Conservation (phyloP, 352 stramenopile species). For the Globisporangium recalcitrans region DNA sequence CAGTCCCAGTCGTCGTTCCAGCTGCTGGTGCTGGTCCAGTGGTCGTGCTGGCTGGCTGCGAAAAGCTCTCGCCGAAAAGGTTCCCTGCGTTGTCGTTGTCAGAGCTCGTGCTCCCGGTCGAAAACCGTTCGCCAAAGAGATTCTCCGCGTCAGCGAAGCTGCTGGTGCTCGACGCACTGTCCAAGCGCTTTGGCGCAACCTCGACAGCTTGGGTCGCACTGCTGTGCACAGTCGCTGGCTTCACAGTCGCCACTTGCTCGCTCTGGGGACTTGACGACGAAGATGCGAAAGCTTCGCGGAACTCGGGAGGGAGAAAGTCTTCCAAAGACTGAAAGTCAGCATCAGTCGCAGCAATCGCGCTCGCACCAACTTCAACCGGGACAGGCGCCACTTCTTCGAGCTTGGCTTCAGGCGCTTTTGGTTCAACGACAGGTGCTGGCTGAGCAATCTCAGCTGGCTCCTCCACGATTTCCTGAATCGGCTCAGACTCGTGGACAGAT, state of each 20-base stretch:
- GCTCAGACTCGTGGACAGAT: neutral
- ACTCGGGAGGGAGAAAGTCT: slow-evolving; percentile 7
- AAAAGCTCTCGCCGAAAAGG: slow-evolving; percentile 45
- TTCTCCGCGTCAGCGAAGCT: slow-evolving; percentile 13
- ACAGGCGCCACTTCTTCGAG: neutral
- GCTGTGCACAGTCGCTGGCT: neutral
- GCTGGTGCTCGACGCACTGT: neutral
- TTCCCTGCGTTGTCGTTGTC: slow-evolving; percentile 39
- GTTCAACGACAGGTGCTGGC: neutral
- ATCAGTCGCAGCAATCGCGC: neutral
- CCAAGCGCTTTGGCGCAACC: neutral
- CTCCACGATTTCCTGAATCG: neutral
- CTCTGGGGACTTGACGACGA: neutral
- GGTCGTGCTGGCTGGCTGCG: neutral
- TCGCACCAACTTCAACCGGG: neutral
- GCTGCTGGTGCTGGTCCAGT: neutral
- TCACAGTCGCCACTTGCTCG: neutral
- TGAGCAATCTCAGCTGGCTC: neutral
- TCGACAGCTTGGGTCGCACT: neutral
- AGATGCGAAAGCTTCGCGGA: slow-evolving; percentile 13
- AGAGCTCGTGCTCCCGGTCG: slow-evolving; percentile 19
- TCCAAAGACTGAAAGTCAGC: neutral
- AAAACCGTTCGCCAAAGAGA: slow-evolving; percentile 20
- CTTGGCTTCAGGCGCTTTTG: neutral
- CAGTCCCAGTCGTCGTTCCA: no score